Percentiles rank a stretch among this genome's conserved stretches.
phyloP scores from a whole-genome alignment of 2,329 filamentous ascomycete species.

The Aspergillus sp. region DNA sequence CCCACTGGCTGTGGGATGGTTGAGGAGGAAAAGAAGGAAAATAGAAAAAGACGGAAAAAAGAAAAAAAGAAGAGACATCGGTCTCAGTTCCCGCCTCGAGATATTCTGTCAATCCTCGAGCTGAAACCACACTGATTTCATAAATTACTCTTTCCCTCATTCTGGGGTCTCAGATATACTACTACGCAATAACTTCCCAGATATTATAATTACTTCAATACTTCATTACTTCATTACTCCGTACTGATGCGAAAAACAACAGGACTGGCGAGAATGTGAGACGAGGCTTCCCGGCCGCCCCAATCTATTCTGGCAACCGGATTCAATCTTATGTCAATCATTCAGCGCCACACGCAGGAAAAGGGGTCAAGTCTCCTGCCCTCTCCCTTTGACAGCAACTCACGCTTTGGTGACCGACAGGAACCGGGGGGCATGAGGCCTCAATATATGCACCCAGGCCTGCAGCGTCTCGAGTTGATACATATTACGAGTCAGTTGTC shows the following conservation, averaged over 20 bases:
- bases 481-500: not conserved
- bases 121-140: not conserved
- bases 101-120: not conserved
- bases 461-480: not conserved
- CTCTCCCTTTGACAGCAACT: not conserved
- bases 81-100: too few relatives aligned
- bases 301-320: constrained; percentile 7
- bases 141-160: not conserved
- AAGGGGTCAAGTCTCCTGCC: constrained; percentile 9
- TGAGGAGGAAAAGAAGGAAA: not conserved
- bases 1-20: not conserved
- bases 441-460: constrained; percentile 1
- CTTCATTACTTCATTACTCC: not conserved
- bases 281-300: constrained; percentile 6
- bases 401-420: not conserved
- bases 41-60: too few relatives aligned
- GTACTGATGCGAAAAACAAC: not conserved
- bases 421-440: not conserved
- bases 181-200: not conserved
- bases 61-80: too few relatives aligned
- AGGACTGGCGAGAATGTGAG: constrained; percentile 14
- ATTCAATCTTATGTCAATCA: constrained; percentile 19
- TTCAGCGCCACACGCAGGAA: constrained; percentile 18
- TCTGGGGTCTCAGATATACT: constrained; percentile 7
- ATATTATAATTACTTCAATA: not conserved